Conservation (phyloP, 768 basidiomycete species). For the Rhodotorula toruloides region DNA sequence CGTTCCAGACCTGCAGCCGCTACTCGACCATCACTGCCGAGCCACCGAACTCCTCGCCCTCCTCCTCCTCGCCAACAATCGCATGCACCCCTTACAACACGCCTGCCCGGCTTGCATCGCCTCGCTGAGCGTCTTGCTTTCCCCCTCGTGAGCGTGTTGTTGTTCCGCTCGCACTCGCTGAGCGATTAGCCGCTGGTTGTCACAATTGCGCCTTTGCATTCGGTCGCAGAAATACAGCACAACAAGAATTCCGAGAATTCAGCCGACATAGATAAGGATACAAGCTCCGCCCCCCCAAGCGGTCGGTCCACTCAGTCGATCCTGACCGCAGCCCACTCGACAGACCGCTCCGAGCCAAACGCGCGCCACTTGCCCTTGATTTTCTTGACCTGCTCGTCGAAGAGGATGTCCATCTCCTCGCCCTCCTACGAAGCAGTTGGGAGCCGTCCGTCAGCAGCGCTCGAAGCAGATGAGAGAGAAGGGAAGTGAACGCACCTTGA, state of each 20-base stretch:
- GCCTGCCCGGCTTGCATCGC: constrained; percentile 41
- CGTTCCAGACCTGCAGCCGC: no score
- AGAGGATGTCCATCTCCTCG: constrained; percentile 15
- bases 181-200: no score
- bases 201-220: no score
- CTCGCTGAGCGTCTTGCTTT: constrained; percentile 41
- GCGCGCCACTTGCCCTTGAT: constrained; percentile 32
- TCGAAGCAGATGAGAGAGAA: background rate
- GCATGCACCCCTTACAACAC: constrained; percentile 44
- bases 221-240: no score
- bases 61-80: constrained; percentile 39
- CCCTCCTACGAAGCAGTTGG: background rate
- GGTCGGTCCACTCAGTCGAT: constrained; percentile 7
- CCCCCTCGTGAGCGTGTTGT: constrained; percentile 38
- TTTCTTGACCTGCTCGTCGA: constrained; percentile 17
- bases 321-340: constrained; percentile 21
- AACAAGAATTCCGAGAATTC: no score
- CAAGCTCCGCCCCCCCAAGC: background rate
- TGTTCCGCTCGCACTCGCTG: background rate
- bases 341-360: constrained; percentile 16
- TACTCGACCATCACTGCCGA: constrained; percentile 16
- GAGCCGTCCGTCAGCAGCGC: background rate
- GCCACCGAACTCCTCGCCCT: constrained; percentile 2
- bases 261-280: background rate
- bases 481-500: constrained; percentile 3